Conservation (phyloP, 164 flowering plant species). For the Pachysandra terminalis region DNA sequence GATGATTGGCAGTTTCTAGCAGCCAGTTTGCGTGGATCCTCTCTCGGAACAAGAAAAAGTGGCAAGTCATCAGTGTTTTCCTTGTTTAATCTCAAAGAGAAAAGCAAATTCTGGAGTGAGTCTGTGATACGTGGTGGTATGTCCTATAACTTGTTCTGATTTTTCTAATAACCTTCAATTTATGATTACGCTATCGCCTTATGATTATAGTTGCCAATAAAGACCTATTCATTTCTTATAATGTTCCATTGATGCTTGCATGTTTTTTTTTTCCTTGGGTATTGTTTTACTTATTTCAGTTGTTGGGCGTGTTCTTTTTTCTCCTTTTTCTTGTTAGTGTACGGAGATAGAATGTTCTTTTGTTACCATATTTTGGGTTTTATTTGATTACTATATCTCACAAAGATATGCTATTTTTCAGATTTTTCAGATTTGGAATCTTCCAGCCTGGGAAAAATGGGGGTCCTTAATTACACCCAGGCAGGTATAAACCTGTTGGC, state of each 20-base stretch:
- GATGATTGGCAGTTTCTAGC: slow-evolving; percentile 36
- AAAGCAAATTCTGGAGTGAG: slow-evolving; percentile 92
- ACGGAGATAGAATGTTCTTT: not conserved
- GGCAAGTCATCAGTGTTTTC: slow-evolving; percentile 81
- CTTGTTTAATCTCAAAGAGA: slow-evolving; percentile 83
- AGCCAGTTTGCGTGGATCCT: slow-evolving; percentile 34
- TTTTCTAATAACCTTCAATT: too few species aligned
- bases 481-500: slow-evolving; percentile 51
- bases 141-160: slow-evolving; percentile 4
- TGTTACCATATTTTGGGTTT: not conserved
- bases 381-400: not conserved
- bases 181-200: not conserved
- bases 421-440: slow-evolving; percentile 82
- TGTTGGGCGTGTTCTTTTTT: not conserved
- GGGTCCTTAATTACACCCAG: slow-evolving; percentile 61
- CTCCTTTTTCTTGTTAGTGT: not conserved
- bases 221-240: not conserved
- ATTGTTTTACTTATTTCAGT: not conserved
- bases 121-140: slow-evolving; percentile 67
- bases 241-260: not conserved
- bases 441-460: slow-evolving; percentile 34
- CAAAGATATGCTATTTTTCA: slow-evolving; percentile 21
- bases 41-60: slow-evolving; percentile 39
- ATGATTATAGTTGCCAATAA: not conserved
- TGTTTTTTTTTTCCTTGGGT: not conserved